These are phyloP conservation scores for Tilletiopsis washingtonensis DNA, from an alignment of 1,284 basidiomycete genomes.

Conservation along the genomic window DNA sequence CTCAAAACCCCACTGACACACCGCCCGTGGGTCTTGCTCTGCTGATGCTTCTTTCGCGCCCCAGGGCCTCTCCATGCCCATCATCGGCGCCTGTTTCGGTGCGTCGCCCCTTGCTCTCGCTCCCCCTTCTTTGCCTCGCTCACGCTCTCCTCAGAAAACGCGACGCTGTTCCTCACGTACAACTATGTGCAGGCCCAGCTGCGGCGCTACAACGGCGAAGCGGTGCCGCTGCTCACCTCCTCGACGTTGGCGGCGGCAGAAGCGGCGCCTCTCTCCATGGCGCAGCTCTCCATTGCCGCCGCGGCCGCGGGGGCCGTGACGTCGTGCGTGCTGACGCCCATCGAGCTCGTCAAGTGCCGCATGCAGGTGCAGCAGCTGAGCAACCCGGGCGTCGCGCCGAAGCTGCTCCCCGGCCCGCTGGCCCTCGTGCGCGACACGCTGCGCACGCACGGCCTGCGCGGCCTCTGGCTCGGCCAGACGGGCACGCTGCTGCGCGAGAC, in stretches of 20 bases:
- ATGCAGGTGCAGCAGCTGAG: conserved; percentile 96
- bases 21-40: not conserved
- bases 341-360: conserved; percentile 86
- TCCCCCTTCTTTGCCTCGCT: no score
- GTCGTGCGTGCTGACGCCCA: conserved; percentile 78
- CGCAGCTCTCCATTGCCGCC: conserved; percentile 66
- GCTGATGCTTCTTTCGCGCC: not conserved
- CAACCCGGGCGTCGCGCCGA: conserved; percentile 59
- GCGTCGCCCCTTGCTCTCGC: no score
- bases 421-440: conserved; percentile 61
- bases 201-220: conserved; percentile 22
- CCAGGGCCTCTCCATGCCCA: conserved; percentile 77
- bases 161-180: conserved; percentile 76
- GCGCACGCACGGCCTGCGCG: conserved; percentile 61
- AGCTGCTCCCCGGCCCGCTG: no score
- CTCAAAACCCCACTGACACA: no score
- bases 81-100: conserved; percentile 84
- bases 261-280: conserved; percentile 49
- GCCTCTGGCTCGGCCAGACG: conserved; percentile 79
- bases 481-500: conserved; percentile 73
- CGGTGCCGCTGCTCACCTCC: conserved; percentile 9
- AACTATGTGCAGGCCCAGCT: conserved; percentile 70
- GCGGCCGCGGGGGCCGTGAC: conserved; percentile 73
- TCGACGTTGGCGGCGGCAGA: conserved; percentile 46
- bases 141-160: conserved; percentile 86